Evolutionary conservation across 176 grass and related monocot species (phyloP).

Genomic region (Poa pratensis): DNA sequence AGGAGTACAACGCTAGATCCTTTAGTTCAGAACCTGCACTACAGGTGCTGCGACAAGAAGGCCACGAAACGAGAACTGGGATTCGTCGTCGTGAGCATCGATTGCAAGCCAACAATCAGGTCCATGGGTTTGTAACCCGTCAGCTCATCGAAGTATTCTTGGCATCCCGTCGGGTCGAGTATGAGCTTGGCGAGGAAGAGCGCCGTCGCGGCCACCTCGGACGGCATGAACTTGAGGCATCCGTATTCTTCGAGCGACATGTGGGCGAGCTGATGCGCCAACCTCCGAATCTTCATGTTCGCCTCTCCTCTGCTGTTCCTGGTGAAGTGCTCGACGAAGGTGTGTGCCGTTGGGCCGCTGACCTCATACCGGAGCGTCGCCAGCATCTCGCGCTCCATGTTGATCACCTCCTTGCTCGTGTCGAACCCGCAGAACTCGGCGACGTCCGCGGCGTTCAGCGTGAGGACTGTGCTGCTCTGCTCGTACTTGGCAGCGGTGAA

Average conservation of each 20-base stretch:
- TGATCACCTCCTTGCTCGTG: background rate
- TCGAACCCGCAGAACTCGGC: background rate
- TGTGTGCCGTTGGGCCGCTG: conserved; percentile 32
- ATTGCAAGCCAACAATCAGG: background rate
- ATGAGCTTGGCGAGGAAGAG: conserved; percentile 37
- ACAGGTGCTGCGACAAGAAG: background rate
- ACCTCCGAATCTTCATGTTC: background rate
- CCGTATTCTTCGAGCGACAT: conserved; percentile 25
- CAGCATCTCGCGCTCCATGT: conserved; percentile 27
- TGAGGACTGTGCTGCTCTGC: background rate
- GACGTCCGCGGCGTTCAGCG: background rate
- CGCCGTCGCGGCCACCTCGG: conserved; percentile 28
- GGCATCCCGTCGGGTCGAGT: background rate
- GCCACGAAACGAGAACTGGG: background rate
- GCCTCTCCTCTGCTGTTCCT: conserved; percentile 8
- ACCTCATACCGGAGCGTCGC: conserved; percentile 32
- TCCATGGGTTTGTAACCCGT: conserved; percentile 35
- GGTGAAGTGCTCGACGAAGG: conserved; percentile 47
- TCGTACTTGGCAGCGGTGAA: conserved; percentile 43
- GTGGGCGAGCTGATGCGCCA: background rate
- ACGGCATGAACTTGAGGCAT: background rate
- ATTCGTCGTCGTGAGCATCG: background rate
- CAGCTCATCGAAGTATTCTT: background rate
- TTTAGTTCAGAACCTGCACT: too few relatives aligned
- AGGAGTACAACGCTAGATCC: too few relatives aligned